These are phyloP conservation scores for Nymphaea thermarum DNA, from an alignment of 164 flowering plant species.

Conservation along the genomic window DNA sequence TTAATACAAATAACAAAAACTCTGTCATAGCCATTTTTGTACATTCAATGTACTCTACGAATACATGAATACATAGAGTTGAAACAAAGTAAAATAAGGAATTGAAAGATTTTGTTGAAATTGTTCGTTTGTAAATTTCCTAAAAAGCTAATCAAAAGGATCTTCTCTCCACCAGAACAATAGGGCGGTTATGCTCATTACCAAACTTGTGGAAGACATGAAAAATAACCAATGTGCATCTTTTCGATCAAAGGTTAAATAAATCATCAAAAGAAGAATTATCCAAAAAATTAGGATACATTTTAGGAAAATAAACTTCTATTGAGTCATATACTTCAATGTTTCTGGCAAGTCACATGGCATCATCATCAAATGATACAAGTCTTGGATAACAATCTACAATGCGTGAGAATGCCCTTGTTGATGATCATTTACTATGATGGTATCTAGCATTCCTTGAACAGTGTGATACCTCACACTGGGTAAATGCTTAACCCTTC, in stretches of 20 bases:
- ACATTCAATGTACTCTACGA: neutral
- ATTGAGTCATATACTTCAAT: no score
- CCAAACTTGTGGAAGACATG: neutral
- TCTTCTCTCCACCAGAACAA: neutral
- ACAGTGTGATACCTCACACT: no score
- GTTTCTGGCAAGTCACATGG: no score
- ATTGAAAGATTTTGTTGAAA: conserved; percentile 4
- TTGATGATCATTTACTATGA: no score
- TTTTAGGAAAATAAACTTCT: neutral
- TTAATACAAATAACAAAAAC: conserved; percentile 1
- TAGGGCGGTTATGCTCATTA: neutral
- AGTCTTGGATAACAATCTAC: no score
- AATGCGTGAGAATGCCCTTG: no score
- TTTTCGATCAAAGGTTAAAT: conserved; percentile 1
- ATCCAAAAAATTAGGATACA: neutral
- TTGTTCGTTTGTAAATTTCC: conserved; percentile 2
- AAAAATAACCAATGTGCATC: neutral
- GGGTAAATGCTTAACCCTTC: no score
- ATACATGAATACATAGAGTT: conserved; percentile 3
- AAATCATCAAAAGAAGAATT: neutral
- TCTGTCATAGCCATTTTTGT: neutral
- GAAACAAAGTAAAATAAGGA: conserved; percentile 2
- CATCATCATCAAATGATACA: no score
- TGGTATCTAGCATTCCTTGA: no score
- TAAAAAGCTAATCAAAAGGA: conserved; percentile 3